Evolutionary conservation across 768 basidiomycete species (phyloP).

Genomic region (Pleurotus eryngii): DNA sequence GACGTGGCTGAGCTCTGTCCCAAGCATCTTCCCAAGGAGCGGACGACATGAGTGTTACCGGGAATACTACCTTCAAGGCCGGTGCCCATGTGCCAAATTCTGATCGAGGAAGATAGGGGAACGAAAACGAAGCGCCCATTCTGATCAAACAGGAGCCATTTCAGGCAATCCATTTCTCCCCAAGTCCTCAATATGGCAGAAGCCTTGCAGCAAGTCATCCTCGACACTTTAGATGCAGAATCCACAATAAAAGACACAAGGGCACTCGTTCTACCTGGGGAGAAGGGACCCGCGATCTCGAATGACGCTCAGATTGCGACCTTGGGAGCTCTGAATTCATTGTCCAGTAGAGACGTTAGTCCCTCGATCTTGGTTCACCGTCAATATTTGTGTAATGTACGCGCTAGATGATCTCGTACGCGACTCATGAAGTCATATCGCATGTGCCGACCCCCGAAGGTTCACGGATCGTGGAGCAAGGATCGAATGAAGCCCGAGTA

Average conservation of each 20-base stretch:
- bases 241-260: slow-evolving; percentile 67
- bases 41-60: slow-evolving; percentile 13
- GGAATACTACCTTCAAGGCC: neutral
- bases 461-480: slow-evolving; percentile 65
- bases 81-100: neutral
- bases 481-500: slow-evolving; percentile 94
- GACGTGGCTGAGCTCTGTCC: slow-evolving; percentile 52
- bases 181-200: slow-evolving; percentile 56
- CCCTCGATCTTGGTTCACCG: slow-evolving; percentile 3
- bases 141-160: neutral
- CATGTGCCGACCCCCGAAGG: slow-evolving; percentile 85
- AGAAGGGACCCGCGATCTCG: slow-evolving; percentile 50
- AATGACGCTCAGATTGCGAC: slow-evolving; percentile 81
- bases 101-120: neutral
- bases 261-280: slow-evolving; percentile 61
- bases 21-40: slow-evolving; percentile 60
- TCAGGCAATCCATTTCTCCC: neutral
- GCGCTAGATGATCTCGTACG: slow-evolving; percentile 77
- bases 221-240: slow-evolving; percentile 63
- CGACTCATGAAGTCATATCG: slow-evolving; percentile 69
- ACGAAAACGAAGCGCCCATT: neutral
- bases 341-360: slow-evolving; percentile 79
- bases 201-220: slow-evolving; percentile 72
- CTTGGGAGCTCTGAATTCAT: slow-evolving; percentile 88
- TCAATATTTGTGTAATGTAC: slow-evolving; percentile 9